Percentiles rank a stretch among this genome's conserved stretches.
Evolutionary conservation across 225 moss, liverwort and hornwort species (phyloP).

Genomic region (Antitrichia curtipendula): DNA sequence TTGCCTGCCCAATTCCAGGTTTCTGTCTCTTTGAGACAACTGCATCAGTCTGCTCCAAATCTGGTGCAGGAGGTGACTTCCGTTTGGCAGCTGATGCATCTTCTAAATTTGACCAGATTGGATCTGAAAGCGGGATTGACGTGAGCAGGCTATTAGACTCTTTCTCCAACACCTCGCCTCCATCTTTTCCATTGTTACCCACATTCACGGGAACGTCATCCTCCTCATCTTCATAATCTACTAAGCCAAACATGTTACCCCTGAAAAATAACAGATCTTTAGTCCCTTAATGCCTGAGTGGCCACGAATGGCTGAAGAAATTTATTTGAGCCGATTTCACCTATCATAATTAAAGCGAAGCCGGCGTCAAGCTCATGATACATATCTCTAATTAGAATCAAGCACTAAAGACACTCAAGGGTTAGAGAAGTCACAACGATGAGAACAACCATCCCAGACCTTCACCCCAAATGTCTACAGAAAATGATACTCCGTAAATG

Average conservation of each 20-base stretch:
- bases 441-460: neutral
- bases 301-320: neutral
- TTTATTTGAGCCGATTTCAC: neutral
- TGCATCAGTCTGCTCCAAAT: conserved; percentile 27
- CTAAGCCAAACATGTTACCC: conserved; percentile 64
- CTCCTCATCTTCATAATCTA: conserved; percentile 93
- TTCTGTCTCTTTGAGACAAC: conserved; percentile 53
- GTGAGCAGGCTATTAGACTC: conserved; percentile 40
- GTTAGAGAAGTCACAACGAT: neutral
- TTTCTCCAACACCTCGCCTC: conserved; percentile 25
- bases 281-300: neutral
- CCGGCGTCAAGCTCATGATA: neutral
- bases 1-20: conserved; percentile 23
- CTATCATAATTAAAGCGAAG: neutral
- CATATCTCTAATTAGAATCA: neutral
- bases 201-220: conserved; percentile 55
- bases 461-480: neutral
- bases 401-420: neutral
- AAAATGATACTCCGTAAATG: neutral
- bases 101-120: conserved; percentile 74
- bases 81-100: conserved; percentile 53
- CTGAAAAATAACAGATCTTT: conserved; percentile 31
- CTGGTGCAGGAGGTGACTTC: conserved; percentile 33
- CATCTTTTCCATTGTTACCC: conserved; percentile 42
- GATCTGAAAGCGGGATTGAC: conserved; percentile 57